A percentile compares a stretch with the other conserved stretches of the same genome.
Conservation (phyloP, 2,329 filamentous ascomycete species). For the Xylariaceae sp. region DNA sequence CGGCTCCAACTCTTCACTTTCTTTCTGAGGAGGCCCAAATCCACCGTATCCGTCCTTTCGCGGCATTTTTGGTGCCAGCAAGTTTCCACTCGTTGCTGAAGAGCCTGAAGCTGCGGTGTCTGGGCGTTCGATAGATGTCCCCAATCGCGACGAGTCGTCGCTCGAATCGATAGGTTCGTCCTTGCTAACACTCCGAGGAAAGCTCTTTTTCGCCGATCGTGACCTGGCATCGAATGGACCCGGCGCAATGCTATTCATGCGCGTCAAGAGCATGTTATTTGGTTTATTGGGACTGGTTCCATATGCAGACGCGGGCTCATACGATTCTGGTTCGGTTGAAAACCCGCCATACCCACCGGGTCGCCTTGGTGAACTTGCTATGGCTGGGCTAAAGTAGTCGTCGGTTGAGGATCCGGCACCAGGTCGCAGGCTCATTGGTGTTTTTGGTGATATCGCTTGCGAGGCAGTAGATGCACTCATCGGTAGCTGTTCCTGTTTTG, state of each 20-base stretch:
- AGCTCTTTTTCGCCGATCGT: slow-evolving; percentile 31
- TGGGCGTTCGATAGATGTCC: slow-evolving; percentile 25
- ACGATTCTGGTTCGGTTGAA: slow-evolving; percentile 32
- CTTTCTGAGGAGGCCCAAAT: slow-evolving; percentile 47
- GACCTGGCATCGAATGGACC: slow-evolving; percentile 58
- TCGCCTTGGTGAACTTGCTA: slow-evolving; percentile 42
- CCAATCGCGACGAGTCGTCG: slow-evolving; percentile 22
- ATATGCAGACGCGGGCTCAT: slow-evolving; percentile 39
- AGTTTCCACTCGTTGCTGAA: slow-evolving; percentile 29
- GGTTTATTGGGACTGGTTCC: slow-evolving; percentile 46
- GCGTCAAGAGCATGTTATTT: slow-evolving; percentile 46
- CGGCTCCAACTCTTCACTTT: slow-evolving; percentile 34
- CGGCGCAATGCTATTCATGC: slow-evolving; percentile 63
- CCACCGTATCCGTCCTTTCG: slow-evolving; percentile 55
- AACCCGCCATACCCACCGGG: slow-evolving; percentile 50
- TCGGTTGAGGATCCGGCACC: slow-evolving; percentile 40
- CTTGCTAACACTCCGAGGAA: slow-evolving; percentile 29
- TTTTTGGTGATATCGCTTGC: slow-evolving; percentile 60
- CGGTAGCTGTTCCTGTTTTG: slow-evolving; percentile 55
- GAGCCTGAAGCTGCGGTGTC: slow-evolving; percentile 29
- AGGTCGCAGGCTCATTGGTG: slow-evolving; percentile 45
- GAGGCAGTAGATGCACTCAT: slow-evolving; percentile 58
- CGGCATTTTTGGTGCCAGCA: slow-evolving; percentile 37
- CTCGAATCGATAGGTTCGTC: slow-evolving; percentile 17
- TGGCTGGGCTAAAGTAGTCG: slow-evolving; percentile 44